A percentile compares a stretch with the other conserved stretches of the same genome.
Conservation (phyloP, 1,139 yeast genomes). For the Casaregolazyma lundiana region DNA sequence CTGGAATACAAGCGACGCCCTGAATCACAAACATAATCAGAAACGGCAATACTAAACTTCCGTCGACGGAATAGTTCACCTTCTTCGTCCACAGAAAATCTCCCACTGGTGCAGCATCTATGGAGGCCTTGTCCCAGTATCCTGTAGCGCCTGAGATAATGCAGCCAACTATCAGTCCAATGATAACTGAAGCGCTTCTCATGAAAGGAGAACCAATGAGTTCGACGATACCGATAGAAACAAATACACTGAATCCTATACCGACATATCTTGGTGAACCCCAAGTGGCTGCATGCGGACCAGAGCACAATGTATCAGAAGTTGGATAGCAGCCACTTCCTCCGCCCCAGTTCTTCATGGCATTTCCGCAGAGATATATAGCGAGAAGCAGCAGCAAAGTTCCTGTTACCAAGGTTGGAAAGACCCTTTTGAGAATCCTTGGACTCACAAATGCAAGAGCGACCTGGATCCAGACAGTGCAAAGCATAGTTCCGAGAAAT, state of each 20-base stretch:
- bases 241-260: slow-evolving; percentile 75
- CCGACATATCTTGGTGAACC: slow-evolving; percentile 85
- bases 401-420: slow-evolving; percentile 89
- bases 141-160: slow-evolving; percentile 89
- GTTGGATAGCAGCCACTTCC: slow-evolving; percentile 51
- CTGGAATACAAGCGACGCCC: slow-evolving; percentile 92
- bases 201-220: slow-evolving; percentile 91
- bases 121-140: slow-evolving; percentile 55
- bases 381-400: slow-evolving; percentile 86
- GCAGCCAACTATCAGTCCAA: slow-evolving; percentile 81
- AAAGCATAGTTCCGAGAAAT: slow-evolving; percentile 72
- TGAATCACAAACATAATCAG: slow-evolving; percentile 73
- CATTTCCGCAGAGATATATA: slow-evolving; percentile 57
- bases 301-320: slow-evolving; percentile 49
- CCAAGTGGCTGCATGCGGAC: slow-evolving; percentile 53
- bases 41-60: slow-evolving; percentile 78
- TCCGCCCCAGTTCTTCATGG: slow-evolving; percentile 81
- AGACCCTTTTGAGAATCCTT: slow-evolving; percentile 57
- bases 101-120: slow-evolving; percentile 69
- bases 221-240: slow-evolving; percentile 68
- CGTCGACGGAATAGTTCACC: slow-evolving; percentile 67
- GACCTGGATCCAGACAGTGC: slow-evolving; percentile 72
- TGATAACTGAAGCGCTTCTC: slow-evolving; percentile 87
- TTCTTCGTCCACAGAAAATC: slow-evolving; percentile 87
- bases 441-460: slow-evolving; percentile 73